These are phyloP conservation scores for Rhododendron simsii DNA, from an alignment of 148 eudicot genomes.

Conservation along the genomic window DNA sequence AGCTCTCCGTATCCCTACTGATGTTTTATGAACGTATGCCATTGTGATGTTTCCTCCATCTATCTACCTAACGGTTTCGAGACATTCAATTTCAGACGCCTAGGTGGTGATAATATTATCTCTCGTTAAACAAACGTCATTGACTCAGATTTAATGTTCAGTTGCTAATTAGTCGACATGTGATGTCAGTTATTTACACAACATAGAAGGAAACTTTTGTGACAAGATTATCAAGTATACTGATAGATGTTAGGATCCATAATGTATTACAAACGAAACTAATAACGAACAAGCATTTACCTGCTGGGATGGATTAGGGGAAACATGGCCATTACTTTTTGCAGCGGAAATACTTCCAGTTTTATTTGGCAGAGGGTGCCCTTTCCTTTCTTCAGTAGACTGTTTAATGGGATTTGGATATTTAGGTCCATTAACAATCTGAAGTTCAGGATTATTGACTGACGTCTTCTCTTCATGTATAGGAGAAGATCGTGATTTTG, in stretches of 20 bases:
- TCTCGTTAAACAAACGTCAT: neutral
- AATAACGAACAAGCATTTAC: constrained; percentile 26
- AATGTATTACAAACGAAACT: neutral
- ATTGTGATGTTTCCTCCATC: neutral
- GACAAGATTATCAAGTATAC: neutral
- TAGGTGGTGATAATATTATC: neutral
- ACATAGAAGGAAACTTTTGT: neutral
- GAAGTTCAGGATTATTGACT: constrained; percentile 50
- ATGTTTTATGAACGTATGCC: neutral
- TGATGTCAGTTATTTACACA: neutral
- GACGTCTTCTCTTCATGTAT: constrained; percentile 49
- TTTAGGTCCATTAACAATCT: constrained; percentile 47
- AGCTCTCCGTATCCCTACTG: neutral
- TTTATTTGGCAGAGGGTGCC: constrained; percentile 28
- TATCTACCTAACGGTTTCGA: neutral
- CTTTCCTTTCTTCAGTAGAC: constrained; percentile 47
- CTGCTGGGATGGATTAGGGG: constrained; percentile 62
- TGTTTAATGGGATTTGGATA: constrained; percentile 25
- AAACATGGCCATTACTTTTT: constrained; percentile 62
- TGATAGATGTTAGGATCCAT: neutral
- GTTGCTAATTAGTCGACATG: neutral
- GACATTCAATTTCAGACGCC: neutral
- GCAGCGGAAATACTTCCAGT: constrained; percentile 39
- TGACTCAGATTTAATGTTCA: neutral
- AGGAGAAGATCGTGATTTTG: constrained; percentile 47